Evolutionary conservation across 169 alveolate genomes (phyloP).

Genomic region (Plasmodium gonderi): DNA sequence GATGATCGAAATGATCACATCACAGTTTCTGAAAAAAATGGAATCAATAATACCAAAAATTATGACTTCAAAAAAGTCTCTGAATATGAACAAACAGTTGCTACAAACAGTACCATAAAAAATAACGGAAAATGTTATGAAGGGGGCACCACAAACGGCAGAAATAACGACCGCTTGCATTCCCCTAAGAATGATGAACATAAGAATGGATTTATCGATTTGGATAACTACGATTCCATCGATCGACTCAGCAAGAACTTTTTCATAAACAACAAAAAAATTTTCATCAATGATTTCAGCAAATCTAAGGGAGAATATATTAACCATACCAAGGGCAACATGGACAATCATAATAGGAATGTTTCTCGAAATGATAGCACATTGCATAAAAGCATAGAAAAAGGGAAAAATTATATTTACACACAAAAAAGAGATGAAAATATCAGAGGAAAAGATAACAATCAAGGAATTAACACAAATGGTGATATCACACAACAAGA

Average conservation of each 20-base stretch:
- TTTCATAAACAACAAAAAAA: constrained; percentile 65
- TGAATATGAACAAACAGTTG: neutral
- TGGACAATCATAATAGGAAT: neutral
- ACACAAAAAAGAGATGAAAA: neutral
- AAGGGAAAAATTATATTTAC: neutral
- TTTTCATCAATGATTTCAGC: constrained; percentile 25
- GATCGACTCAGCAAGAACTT: constrained; percentile 51
- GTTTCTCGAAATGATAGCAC: neutral
- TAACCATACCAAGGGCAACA: neutral
- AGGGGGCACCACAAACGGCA: neutral
- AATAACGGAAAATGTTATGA: neutral
- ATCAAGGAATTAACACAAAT: neutral
- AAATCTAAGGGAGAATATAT: neutral
- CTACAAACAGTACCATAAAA: neutral
- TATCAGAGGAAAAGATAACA: neutral
- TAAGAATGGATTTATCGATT: constrained; percentile 5
- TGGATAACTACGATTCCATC: constrained; percentile 29
- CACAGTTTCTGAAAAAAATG: neutral
- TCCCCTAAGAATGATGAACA: neutral
- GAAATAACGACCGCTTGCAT: neutral
- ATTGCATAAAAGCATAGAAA: neutral
- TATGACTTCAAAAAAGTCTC: neutral
- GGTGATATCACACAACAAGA: neutral
- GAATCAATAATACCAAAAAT: neutral
- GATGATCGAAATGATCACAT: too few relatives aligned